Evolutionary conservation across 352 stramenopile species (phyloP).

Genomic region (Pythium guiyangense): DNA sequence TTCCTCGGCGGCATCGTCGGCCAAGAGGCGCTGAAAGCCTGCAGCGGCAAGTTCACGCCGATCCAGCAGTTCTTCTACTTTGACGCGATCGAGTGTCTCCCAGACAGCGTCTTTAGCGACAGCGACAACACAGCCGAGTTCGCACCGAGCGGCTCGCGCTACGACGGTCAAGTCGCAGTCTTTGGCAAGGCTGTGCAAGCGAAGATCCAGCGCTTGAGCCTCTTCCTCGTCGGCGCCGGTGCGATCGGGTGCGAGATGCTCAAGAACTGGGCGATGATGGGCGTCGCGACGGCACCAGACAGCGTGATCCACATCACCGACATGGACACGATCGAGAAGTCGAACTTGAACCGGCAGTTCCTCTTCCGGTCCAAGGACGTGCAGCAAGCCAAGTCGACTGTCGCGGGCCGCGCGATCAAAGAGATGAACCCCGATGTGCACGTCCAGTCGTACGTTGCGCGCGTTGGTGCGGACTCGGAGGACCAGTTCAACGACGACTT

Average conservation of each 20-base stretch:
- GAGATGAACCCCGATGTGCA: constrained; percentile 96
- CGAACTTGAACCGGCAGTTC: constrained; percentile 98
- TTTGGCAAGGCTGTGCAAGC: constrained; percentile 81
- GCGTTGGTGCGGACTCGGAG: constrained; percentile 94
- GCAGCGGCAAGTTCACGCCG: constrained; percentile 98
- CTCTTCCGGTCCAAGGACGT: constrained; percentile 98
- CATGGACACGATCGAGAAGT: constrained; percentile 99
- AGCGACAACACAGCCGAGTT: constrained; percentile 48
- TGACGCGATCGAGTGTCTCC: constrained; percentile 96
- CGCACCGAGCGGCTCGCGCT: constrained; percentile 65
- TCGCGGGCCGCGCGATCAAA: constrained; percentile 89
- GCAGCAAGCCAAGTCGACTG: constrained; percentile 94
- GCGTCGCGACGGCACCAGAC: constrained; percentile 85
- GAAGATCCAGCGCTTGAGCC: constrained; percentile 81
- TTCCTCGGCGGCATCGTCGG: constrained; percentile 97
- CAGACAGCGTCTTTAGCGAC: constrained; percentile 65
- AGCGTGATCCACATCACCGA: constrained; percentile 96
- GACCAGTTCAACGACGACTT: constrained; percentile 98
- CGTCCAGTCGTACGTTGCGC: constrained; percentile 82
- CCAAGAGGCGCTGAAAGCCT: constrained; percentile 98
- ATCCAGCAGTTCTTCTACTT: constrained; percentile 99
- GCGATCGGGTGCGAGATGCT: constrained; percentile 99
- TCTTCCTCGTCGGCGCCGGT: constrained; percentile 98
- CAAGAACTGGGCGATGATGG: constrained; percentile 99
- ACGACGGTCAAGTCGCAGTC: constrained; percentile 92